phyloP scores from a whole-genome alignment of 2,329 filamentous ascomycete species.

The Paracamarosporium sp. region DNA sequence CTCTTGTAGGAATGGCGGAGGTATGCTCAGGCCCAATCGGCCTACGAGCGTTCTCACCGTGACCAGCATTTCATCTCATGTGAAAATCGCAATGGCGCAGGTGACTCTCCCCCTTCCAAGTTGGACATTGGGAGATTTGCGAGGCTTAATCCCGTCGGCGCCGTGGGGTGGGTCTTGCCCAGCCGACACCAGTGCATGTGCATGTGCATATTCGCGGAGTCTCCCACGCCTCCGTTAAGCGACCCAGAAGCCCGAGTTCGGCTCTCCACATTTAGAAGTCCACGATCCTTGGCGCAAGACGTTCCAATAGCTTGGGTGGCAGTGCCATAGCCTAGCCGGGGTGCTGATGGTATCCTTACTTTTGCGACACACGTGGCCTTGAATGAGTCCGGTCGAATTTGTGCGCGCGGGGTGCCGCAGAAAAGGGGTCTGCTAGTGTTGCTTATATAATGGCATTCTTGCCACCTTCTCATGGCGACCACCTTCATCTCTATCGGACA shows the following conservation, averaged over 20 bases:
- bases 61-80: neutral
- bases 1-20: neutral
- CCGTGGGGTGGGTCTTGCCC: neutral
- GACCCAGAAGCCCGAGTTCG: neutral
- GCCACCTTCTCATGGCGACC: neutral
- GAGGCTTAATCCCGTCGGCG: neutral
- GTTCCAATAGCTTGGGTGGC: constrained; percentile 2
- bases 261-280: neutral
- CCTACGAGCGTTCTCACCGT: neutral
- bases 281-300: constrained; percentile 7
- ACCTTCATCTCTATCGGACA: neutral
- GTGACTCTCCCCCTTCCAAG: neutral
- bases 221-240: neutral
- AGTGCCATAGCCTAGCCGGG: neutral
- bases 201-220: too few species aligned
- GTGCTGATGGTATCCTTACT: neutral
- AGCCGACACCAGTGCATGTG: too few species aligned
- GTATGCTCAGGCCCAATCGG: neutral
- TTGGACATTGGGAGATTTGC: neutral
- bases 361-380: neutral
- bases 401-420: neutral
- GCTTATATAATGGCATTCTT: neutral
- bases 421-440: neutral
- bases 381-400: neutral
- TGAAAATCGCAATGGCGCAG: constrained; percentile 1